phyloP scores from a whole-genome alignment of 768 basidiomycete genomes.

The Serendipita sp. region DNA sequence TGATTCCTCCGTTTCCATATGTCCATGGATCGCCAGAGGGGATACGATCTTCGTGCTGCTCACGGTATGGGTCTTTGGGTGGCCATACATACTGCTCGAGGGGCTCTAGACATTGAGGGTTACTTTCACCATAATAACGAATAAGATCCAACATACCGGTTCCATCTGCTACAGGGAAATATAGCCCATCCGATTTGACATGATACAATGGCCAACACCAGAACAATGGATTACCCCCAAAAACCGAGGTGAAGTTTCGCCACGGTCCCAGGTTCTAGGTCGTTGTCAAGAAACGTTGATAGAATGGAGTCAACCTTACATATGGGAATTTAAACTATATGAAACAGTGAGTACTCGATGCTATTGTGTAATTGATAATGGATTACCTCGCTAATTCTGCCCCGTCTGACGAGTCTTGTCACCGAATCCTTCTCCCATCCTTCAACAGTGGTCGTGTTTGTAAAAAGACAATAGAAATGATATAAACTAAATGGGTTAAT shows the following conservation, averaged over 20 bases:
- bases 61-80: slow-evolving; percentile 42
- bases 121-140: slow-evolving; percentile 8
- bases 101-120: slow-evolving; percentile 18
- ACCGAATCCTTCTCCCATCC: slow-evolving; percentile 96
- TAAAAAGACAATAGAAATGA: slow-evolving; percentile 59
- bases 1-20: slow-evolving; percentile 59
- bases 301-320: slow-evolving; percentile 29
- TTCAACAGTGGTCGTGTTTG: slow-evolving; percentile 92
- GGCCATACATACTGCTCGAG: slow-evolving; percentile 44
- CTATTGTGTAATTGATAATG: slow-evolving; percentile 4
- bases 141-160: slow-evolving; percentile 53
- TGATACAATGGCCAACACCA: slow-evolving; percentile 73
- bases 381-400: slow-evolving; percentile 64
- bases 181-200: slow-evolving; percentile 53
- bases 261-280: slow-evolving; percentile 59
- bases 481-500: slow-evolving; percentile 44
- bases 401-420: slow-evolving; percentile 65
- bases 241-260: slow-evolving; percentile 57
- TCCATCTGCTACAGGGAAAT: slow-evolving; percentile 51
- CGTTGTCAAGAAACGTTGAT: neutral
- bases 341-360: slow-evolving; percentile 5
- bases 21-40: slow-evolving; percentile 62
- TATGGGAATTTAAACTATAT: slow-evolving; percentile 81
- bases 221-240: slow-evolving; percentile 55
- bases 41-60: slow-evolving; percentile 18